Conservation (phyloP, 164 flowering plant genomes). For the Pachysandra terminalis region DNA sequence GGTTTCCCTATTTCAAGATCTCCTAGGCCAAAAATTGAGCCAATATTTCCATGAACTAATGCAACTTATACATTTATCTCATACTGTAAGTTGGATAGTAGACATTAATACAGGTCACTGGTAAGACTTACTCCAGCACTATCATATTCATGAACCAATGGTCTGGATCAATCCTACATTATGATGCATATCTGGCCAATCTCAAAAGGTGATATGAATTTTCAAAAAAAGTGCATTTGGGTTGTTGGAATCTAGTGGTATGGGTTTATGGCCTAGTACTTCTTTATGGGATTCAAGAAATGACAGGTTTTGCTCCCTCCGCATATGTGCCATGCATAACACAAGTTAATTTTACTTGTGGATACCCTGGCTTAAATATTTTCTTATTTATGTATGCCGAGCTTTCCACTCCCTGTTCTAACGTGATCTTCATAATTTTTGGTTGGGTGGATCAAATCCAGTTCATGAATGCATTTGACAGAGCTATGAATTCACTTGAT, state of each 20-base stretch:
- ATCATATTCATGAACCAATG: too few relatives aligned
- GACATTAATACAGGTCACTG: too few relatives aligned
- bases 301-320: neutral
- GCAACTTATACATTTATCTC: too few relatives aligned
- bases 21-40: neutral
- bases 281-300: neutral
- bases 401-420: constrained; percentile 5
- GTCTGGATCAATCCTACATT: too few relatives aligned
- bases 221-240: too few relatives aligned
- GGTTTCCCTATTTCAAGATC: too few relatives aligned
- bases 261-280: neutral
- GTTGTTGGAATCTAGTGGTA: neutral
- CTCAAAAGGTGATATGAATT: too few relatives aligned
- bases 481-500: constrained; percentile 87
- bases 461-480: constrained; percentile 92
- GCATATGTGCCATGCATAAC: neutral
- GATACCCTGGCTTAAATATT: neutral
- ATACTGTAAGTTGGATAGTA: too few relatives aligned
- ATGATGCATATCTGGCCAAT: neutral
- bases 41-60: too few relatives aligned
- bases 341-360: too few relatives aligned
- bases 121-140: too few relatives aligned
- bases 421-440: constrained; percentile 11
- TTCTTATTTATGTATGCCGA: neutral
- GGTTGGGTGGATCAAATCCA: constrained; percentile 31